Evolutionary conservation across 768 basidiomycete genomes (phyloP), one percentile per base, ranked within the genome.

Genomic region (Rhizopogon roseolus): DNA sequence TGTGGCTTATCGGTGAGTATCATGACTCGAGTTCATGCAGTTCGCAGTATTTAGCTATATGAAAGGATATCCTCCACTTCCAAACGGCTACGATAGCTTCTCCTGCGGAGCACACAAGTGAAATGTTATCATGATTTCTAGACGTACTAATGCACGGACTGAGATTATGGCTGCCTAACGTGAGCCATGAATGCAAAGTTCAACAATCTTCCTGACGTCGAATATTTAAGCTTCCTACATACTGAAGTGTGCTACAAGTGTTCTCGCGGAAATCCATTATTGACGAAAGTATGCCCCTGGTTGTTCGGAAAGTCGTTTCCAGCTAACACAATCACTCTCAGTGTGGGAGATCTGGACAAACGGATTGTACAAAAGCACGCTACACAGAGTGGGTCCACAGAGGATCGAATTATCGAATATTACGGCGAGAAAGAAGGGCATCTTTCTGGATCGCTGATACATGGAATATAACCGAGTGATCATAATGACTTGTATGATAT

Each of bases 301-400:
- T 19, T n/a, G 37, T 10, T 44, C 22, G 14, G 43, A 29, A 9
- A 3, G 27, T 39, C 27, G 22, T 36, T 34, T 2, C 41, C 17
- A 6, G 34, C 44, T 63, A 16, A 59, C 17, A 39, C 8, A 11
- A 41, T 17, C 17, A 19, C 16, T 10, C 41, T 40, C 57, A 90
- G 88, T 93, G 92, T 93, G 92, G 89, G 89, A 94, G 76, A 78
- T 86, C 43, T 96, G 93, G 93, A 86, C 88, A 5, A 84, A 86
- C 57, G 93, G 93, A 0, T 66, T 95, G 46, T 97, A 96, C 74
- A 81, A 77, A 53, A 88, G 91, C 38, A 95, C 94, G 0, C 73
- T 95, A n/a, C 94, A 96, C 68, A 80, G 91, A 3, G 94, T 97
- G n/a, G 6, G 74, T 96, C 3, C 93, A 97, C 61, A 71, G 75